These are phyloP conservation scores for Holtermanniella nyarrowii DNA, from an alignment of 768 basidiomycete species.

Conservation along the genomic window DNA sequence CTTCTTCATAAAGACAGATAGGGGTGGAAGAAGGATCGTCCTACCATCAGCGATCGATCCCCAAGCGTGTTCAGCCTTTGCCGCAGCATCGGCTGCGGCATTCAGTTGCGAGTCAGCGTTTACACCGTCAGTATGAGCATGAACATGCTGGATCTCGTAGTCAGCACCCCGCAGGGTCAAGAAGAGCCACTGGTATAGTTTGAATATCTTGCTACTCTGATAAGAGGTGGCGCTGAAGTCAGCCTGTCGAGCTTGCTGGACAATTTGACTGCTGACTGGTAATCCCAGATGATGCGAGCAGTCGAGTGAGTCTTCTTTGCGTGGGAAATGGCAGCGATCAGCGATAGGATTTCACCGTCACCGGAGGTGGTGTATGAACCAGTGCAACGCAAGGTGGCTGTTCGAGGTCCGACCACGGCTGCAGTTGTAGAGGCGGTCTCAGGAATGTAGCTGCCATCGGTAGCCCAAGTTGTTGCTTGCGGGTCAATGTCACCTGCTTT, in stretches of 20 bases:
- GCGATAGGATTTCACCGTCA: conserved; percentile 7
- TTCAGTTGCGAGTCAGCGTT: conserved; percentile 8
- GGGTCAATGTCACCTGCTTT: not conserved
- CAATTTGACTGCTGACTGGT: not conserved
- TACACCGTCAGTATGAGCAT: conserved; percentile 9
- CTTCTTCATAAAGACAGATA: not conserved
- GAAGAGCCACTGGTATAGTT: not conserved
- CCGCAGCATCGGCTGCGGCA: conserved; percentile 3
- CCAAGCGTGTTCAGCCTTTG: not conserved
- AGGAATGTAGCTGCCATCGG: conserved; percentile 5
- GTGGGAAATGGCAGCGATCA: not conserved
- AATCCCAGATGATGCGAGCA: conserved; percentile 1
- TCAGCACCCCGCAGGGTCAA: not conserved
- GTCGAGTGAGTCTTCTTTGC: not conserved
- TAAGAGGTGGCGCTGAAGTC: not conserved
- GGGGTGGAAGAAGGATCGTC: not conserved
- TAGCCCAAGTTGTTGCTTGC: conserved; percentile 2
- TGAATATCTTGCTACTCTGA: not conserved
- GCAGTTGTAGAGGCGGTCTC: conserved; percentile 1
- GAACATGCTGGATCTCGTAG: conserved; percentile 4
- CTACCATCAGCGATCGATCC: not conserved
- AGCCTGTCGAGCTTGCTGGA: not conserved
- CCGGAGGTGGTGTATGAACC: conserved; percentile 3
- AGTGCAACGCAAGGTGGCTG: not conserved
- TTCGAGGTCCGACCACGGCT: conserved; percentile 3